phyloP scores from a whole-genome alignment of 1,139 yeast genomes.

The Geotrichum siamense region DNA sequence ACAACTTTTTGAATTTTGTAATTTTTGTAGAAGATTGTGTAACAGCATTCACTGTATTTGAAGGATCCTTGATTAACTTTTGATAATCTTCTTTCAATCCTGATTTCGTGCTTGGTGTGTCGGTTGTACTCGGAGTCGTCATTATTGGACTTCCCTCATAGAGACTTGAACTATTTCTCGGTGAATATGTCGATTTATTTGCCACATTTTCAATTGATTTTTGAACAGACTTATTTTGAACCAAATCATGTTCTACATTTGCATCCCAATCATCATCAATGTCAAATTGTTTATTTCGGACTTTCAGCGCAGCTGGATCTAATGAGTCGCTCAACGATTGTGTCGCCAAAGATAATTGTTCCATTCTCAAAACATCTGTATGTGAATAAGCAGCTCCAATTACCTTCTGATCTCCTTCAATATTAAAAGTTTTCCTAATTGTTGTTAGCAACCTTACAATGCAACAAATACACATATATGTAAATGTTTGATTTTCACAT shows the following conservation, averaged over 20 bases:
- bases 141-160: slow-evolving; percentile 11
- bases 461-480: neutral
- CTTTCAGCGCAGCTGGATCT: slow-evolving; percentile 9
- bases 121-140: neutral
- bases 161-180: slow-evolving; percentile 21
- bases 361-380: slow-evolving; percentile 29
- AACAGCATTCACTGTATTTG: slow-evolving; percentile 15
- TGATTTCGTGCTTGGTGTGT: slow-evolving; percentile 7
- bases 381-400: slow-evolving; percentile 42
- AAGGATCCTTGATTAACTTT: slow-evolving; percentile 33
- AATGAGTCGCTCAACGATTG: slow-evolving; percentile 11
- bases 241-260: slow-evolving; percentile 50
- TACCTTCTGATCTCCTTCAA: slow-evolving; percentile 33
- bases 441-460: neutral
- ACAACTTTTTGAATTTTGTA: slow-evolving; percentile 56
- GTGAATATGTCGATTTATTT: slow-evolving; percentile 12
- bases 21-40: slow-evolving; percentile 37
- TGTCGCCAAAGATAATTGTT: slow-evolving; percentile 19
- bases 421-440: slow-evolving; percentile 3
- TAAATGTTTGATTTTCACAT: neutral
- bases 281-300: slow-evolving; percentile 39
- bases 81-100: slow-evolving; percentile 34
- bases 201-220: slow-evolving; percentile 32
- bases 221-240: slow-evolving; percentile 33
- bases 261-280: slow-evolving; percentile 93